Percentiles rank a stretch among this genome's conserved stretches.
Evolutionary conservation across 1,139 yeast genomes (phyloP).

Genomic region (Zhuliangozyma parablackwelliae): DNA sequence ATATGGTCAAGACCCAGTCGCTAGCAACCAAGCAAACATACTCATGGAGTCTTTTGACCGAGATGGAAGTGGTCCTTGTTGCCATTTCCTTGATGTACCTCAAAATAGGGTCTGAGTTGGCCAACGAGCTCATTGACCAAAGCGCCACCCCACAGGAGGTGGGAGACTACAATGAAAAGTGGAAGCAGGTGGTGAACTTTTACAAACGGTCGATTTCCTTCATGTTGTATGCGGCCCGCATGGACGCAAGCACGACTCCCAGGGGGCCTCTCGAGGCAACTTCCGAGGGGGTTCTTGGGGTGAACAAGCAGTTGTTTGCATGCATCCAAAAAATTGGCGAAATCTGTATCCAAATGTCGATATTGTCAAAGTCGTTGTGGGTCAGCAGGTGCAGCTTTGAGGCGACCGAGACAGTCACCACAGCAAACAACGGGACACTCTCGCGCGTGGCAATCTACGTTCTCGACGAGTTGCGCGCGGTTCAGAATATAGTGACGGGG

Average conservation of each 20-base stretch:
- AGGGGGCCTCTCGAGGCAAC: not conserved
- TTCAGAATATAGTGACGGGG: constrained; percentile 15
- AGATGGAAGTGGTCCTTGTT: constrained; percentile 22
- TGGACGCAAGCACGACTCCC: constrained; percentile 1
- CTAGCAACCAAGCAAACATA: not conserved
- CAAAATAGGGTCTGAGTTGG: constrained; percentile 33
- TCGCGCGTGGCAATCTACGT: constrained; percentile 41
- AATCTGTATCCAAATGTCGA: constrained; percentile 38
- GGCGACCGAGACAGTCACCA: constrained; percentile 22
- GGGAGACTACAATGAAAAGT: constrained; percentile 18
- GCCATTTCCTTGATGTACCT: constrained; percentile 28
- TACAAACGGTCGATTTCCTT: constrained; percentile 31
- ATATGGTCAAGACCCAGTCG: not conserved
- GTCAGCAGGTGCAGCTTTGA: constrained; percentile 29
- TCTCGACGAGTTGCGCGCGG: constrained; percentile 27
- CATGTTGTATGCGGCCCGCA: constrained; percentile 19
- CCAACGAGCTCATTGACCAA: constrained; percentile 29
- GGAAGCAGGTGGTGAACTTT: constrained; percentile 34
- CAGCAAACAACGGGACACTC: constrained; percentile 36
- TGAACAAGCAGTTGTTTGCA: constrained; percentile 14
- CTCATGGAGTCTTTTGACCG: constrained; percentile 30
- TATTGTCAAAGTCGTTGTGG: constrained; percentile 39
- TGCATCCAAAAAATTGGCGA: constrained; percentile 26
- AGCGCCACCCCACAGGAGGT: constrained; percentile 15
- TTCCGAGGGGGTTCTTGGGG: not conserved